Conservation (phyloP, 129 eudicot species). For the Lactuca saligna region DNA sequence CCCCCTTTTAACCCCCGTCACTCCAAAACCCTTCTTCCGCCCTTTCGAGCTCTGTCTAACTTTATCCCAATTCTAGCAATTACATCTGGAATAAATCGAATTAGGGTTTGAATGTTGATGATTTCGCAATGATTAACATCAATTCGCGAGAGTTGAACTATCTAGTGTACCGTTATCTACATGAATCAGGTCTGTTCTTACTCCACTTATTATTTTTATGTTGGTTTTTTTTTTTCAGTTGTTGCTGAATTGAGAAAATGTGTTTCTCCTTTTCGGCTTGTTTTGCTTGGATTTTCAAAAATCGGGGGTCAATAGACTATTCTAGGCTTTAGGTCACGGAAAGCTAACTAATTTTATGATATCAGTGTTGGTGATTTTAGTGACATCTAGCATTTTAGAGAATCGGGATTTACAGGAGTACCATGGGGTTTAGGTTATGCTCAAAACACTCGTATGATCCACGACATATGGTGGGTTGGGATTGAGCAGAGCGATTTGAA, state of each 20-base stretch:
- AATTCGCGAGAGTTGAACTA: slow-evolving; percentile 66
- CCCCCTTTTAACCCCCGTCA: slow-evolving; percentile 24
- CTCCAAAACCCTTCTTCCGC: slow-evolving; percentile 27
- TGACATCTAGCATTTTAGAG: neutral
- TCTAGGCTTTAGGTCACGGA: neutral
- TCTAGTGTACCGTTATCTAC: slow-evolving; percentile 81
- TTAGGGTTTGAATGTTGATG: slow-evolving; percentile 29
- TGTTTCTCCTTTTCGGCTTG: neutral
- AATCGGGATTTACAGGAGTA: neutral
- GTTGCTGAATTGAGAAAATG: neutral
- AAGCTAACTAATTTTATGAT: slow-evolving; percentile 6
- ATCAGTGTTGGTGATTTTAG: neutral
- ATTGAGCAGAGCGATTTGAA: neutral
- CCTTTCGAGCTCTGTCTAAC: neutral
- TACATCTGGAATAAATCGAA: neutral
- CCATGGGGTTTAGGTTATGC: neutral
- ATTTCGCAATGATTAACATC: slow-evolving; percentile 33
- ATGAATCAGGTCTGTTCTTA: slow-evolving; percentile 71
- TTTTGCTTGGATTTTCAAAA: neutral
- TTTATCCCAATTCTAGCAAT: neutral
- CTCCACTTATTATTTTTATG: neutral
- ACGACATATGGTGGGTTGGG: neutral
- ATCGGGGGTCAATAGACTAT: neutral
- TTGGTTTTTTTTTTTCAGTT: slow-evolving; percentile 1
- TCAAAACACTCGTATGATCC: neutral